These are phyloP conservation scores for Vanilla planifolia DNA, from an alignment of 106 monocot species.

Conservation along the genomic window DNA sequence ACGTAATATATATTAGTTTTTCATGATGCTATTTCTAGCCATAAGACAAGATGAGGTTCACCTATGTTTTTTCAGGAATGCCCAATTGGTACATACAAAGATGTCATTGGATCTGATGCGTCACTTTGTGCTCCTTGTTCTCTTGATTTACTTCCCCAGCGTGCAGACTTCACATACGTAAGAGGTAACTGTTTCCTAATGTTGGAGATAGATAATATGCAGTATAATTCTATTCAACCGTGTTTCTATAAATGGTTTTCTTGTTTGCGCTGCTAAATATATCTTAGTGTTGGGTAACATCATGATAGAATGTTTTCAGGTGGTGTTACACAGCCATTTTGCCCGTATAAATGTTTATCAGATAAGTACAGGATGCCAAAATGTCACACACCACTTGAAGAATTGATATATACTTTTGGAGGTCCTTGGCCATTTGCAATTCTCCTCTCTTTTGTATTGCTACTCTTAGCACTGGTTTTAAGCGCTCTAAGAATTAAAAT, in stretches of 20 bases:
- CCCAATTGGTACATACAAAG: conserved; percentile 87
- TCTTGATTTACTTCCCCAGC: conserved; percentile 51
- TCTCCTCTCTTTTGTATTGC: conserved; percentile 48
- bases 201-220: not conserved
- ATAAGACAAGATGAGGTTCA: conserved; percentile 4
- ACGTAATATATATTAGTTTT: too few species aligned
- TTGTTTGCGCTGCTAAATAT: not conserved
- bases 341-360: conserved; percentile 87
- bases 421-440: conserved; percentile 80
- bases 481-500: conserved; percentile 79
- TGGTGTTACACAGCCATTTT: conserved; percentile 61
- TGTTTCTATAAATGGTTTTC: not conserved
- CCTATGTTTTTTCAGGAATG: conserved; percentile 63
- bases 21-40: too few species aligned
- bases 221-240: conserved; percentile 5
- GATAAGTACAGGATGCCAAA: conserved; percentile 96
- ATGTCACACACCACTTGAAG: conserved; percentile 88
- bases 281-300: not conserved
- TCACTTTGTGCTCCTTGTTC: conserved; percentile 71
- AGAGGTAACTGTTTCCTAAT: conserved; percentile 51
- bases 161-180: conserved; percentile 81
- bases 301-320: conserved; percentile 31
- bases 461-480: conserved; percentile 63
- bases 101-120: conserved; percentile 65
- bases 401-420: conserved; percentile 82